Evolutionary conservation across 805 yeast species (phyloP).

Genomic region (Pichia nanzhaoensis): DNA sequence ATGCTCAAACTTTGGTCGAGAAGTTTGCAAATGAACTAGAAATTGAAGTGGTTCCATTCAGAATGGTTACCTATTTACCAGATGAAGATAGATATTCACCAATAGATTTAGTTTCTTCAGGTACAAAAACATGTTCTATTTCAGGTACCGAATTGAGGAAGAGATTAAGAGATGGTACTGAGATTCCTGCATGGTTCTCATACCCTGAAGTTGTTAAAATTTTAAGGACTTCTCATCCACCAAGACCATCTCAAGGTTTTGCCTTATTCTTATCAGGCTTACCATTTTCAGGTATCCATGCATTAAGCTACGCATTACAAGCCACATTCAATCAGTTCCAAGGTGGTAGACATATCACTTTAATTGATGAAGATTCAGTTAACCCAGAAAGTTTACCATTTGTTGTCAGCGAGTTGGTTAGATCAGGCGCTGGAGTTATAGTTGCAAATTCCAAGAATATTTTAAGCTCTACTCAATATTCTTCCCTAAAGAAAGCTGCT

Average conservation of each 20-base stretch:
- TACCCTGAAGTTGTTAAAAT: slow-evolving; percentile 94
- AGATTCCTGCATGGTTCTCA: slow-evolving; percentile 95
- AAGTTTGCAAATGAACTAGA: slow-evolving; percentile 69
- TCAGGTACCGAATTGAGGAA: slow-evolving; percentile 94
- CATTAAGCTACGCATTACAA: slow-evolving; percentile 76
- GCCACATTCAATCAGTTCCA: slow-evolving; percentile 85
- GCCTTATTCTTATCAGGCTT: slow-evolving; percentile 60
- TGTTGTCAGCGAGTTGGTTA: slow-evolving; percentile 67
- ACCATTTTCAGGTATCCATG: slow-evolving; percentile 53
- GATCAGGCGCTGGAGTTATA: slow-evolving; percentile 91
- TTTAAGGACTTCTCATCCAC: slow-evolving; percentile 87
- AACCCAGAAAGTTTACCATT: slow-evolving; percentile 43
- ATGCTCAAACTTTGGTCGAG: slow-evolving; percentile 86
- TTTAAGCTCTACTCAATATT: slow-evolving; percentile 37
- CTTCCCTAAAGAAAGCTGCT: slow-evolving; percentile 36
- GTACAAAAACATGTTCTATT: slow-evolving; percentile 70
- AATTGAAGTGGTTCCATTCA: slow-evolving; percentile 89
- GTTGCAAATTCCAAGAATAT: slow-evolving; percentile 45
- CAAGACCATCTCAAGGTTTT: slow-evolving; percentile 85
- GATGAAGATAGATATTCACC: slow-evolving; percentile 95
- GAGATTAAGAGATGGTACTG: slow-evolving; percentile 76
- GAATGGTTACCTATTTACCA: slow-evolving; percentile 94
- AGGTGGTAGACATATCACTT: slow-evolving; percentile 75
- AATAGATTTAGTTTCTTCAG: slow-evolving; percentile 79
- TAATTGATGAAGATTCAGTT: slow-evolving; percentile 34